Percentiles rank a stretch among this genome's conserved stretches.
Evolutionary conservation across 768 basidiomycete genomes (phyloP).

Genomic region (Rhodotorula kratochvilovae): DNA sequence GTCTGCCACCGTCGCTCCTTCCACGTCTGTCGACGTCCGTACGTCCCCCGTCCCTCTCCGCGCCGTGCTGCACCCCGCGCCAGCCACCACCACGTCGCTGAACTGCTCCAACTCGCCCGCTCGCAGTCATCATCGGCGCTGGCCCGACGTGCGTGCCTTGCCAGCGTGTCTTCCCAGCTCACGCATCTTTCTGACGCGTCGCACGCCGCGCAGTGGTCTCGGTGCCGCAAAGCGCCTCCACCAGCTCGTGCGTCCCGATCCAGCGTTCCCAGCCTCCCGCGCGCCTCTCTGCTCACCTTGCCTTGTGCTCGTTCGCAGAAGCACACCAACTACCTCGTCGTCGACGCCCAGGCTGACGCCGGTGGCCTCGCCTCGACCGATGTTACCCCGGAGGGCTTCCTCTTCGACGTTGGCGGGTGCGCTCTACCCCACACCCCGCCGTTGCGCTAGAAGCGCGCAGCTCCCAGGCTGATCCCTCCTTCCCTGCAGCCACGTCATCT

Average conservation of each 20-base stretch:
- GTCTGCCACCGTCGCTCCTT: constrained; percentile 12
- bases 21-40: constrained; percentile 1
- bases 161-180: too few relatives aligned
- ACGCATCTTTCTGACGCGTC: background rate
- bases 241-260: constrained; percentile 43
- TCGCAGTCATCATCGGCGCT: constrained; percentile 46
- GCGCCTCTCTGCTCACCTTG: background rate
- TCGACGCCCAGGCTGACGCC: constrained; percentile 45
- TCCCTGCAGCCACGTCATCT: constrained; percentile 49
- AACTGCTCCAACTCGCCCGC: background rate
- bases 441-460: background rate
- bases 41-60: background rate
- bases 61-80: too few relatives aligned
- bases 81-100: background rate
- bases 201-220: constrained; percentile 44
- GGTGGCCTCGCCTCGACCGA: constrained; percentile 50
- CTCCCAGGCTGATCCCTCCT: background rate
- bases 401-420: constrained; percentile 49
- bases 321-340: constrained; percentile 44
- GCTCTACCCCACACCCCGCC: constrained; percentile 43
- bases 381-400: constrained; percentile 48
- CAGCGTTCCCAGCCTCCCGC: background rate
- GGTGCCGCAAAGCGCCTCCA: constrained; percentile 50
- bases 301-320: constrained; percentile 27
- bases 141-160: constrained; percentile 45